Conservation (phyloP, 192 early-diverging fungal species). For the Coemansia sp. region DNA sequence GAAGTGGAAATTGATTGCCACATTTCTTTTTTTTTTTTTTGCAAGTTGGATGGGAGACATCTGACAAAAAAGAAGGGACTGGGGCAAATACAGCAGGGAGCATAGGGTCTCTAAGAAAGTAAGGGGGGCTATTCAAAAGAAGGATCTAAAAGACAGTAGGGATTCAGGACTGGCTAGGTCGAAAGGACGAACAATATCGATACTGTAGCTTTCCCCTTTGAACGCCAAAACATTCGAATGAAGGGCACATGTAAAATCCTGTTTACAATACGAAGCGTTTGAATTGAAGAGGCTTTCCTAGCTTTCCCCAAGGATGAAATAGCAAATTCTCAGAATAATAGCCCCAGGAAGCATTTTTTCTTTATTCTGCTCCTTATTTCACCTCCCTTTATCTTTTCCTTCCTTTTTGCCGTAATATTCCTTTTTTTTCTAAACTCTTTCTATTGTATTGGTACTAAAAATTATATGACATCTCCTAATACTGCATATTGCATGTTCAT, state of each 20-base stretch:
- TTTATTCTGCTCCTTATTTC: neutral
- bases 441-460: no score
- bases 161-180: neutral
- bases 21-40: no score
- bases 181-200: neutral
- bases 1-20: neutral
- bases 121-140: neutral
- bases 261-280: neutral
- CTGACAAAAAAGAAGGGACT: no score
- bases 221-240: neutral
- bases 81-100: no score
- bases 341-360: neutral
- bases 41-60: no score
- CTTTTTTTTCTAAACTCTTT: neutral
- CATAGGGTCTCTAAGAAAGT: neutral
- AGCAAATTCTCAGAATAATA: neutral
- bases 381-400: neutral
- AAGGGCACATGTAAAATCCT: neutral
- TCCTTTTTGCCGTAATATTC: neutral
- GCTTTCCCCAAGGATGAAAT: neutral
- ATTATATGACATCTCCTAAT: no score
- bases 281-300: neutral
- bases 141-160: neutral
- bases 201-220: neutral
- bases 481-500: neutral